phyloP scores from a whole-genome alignment of 2,329 filamentous ascomycete genomes.

The Colletotrichum musae region DNA sequence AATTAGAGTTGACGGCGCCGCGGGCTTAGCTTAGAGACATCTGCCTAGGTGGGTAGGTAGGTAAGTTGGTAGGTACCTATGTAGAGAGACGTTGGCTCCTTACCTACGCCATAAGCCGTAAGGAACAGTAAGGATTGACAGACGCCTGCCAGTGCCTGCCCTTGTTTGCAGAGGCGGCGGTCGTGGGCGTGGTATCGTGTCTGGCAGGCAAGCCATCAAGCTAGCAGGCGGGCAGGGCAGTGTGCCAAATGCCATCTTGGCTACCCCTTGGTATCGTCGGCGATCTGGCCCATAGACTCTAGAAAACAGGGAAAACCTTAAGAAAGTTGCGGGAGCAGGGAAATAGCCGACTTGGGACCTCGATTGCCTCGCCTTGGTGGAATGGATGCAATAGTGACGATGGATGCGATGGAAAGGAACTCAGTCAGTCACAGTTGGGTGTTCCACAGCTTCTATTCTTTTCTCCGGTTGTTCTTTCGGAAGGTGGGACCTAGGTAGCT shows the following conservation, averaged over 20 bases:
- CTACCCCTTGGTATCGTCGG: slow-evolving; percentile 7
- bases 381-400: neutral
- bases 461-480: slow-evolving; percentile 16
- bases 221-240: neutral
- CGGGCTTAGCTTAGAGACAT: neutral
- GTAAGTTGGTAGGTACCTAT: too few relatives aligned
- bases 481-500: slow-evolving; percentile 1
- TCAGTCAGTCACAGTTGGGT: slow-evolving; percentile 8
- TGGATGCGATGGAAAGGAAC: slow-evolving; percentile 15
- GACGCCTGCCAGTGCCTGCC: neutral
- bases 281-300: neutral
- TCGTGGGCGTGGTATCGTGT: neutral
- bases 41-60: neutral
- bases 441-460: neutral
- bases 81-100: too few relatives aligned
- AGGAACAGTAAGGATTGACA: neutral
- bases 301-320: neutral
- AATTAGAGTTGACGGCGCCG: slow-evolving; percentile 38
- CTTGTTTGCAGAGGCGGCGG: too few relatives aligned
- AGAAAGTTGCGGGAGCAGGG: slow-evolving; percentile 8
- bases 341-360: slow-evolving; percentile 9
- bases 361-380: neutral
- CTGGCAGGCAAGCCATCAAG: neutral
- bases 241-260: slow-evolving; percentile 2
- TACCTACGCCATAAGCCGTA: neutral